Base-by-base conservation (phyloP, 169 alveolate species). In the Perkinsus olseni region DNA sequence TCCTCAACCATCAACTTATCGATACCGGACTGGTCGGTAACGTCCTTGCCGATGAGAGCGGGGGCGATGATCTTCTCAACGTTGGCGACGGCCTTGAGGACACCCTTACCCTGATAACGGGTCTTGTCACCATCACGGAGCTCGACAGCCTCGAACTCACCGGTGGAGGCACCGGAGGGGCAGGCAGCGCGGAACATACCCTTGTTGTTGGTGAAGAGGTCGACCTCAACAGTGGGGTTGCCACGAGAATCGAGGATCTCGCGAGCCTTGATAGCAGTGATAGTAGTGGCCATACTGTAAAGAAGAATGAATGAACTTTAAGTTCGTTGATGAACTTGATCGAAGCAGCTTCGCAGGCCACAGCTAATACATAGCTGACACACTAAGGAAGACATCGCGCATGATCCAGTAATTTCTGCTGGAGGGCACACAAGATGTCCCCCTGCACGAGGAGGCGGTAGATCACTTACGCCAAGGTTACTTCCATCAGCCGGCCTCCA, bases 161-260 rank as follows among this genome's bases (percentile, higher is more conserved):
- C 99, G 91, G 99, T 98, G 24, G 99, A 98, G 36, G 99, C 99
- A 51, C 99, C 99, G 74, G 99, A 98, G 38, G 99, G 99, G 92
- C 98, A 99, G 38, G 99, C 99, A 91, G 99, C 99, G 94, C 99
- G 96, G 96, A 98, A 98, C 45, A 96, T 93, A 20, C 99, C 99
- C 50, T 96, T 91, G 82, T 99, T 97, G 92, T 99, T 97, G 92
- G 95, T 95, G 82, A 62, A 62, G 90, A 97, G 94, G 91, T 97
- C 98, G 13, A 96, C 98, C 94, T 98, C 99, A 20, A 98, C 98
- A 24, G 99, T 98, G 92, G 99, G 99, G 96, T 97, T 97, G 90
- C 98, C 99, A 96, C 99, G 96, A 92, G 99, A 98, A 95, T 98
- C 99, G 92, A 98, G 82, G 82, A 62, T 62, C 82, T 62, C 82